Base-by-base conservation (phyloP, 257 asterid genomes). In the Nicotiana tabacum region DNA sequence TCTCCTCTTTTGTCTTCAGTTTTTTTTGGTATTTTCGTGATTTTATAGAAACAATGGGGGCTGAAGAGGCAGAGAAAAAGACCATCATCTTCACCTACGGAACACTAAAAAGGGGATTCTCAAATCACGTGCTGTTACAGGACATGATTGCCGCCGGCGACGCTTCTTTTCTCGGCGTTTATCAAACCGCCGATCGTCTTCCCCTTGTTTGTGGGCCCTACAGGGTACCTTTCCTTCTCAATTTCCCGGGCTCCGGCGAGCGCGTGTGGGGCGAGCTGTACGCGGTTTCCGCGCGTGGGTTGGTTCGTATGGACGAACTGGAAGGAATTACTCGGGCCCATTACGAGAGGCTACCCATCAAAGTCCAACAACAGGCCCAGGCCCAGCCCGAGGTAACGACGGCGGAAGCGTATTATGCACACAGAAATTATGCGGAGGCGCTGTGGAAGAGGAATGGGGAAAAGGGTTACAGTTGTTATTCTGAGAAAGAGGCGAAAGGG, bases 181-280 rank as follows among this genome's bases (percentile, higher is more conserved):
- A 88, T 89, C 90, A 85, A 77, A 90, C 98, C 48, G 67, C 79
- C 77, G 83, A 83, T 32, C 72, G 60, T 2, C 89, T 92, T 24
- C 98, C 98, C 56, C 93, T 94, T 86, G 96, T 94, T 6, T 94
- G 97, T 83, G 96, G 97, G 4, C 98, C 98, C 46, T 92, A 84
- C 90, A 88, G 95, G 60, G 98, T 94, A 39, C 97, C 98, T 10
- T 92, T 94, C 89, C 97, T 94, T 87, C 92, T 94, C 88, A 90
- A 94, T 81, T 84, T 92, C 82, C 96, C 95, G 66, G 91, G 90
- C 77, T 85, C 55, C 32, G 95, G 91, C 62, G 87, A 86, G 32
- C 93, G 86, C 82, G 95, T 94, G 61, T 83, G 82, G 70, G 98
- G 98, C 64, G 98, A 94, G 84, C 83, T 94, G 39, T 94, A 94